phyloP scores from a whole-genome alignment of 2,329 filamentous ascomycete genomes.

The Nigrograna mackinnonii region DNA sequence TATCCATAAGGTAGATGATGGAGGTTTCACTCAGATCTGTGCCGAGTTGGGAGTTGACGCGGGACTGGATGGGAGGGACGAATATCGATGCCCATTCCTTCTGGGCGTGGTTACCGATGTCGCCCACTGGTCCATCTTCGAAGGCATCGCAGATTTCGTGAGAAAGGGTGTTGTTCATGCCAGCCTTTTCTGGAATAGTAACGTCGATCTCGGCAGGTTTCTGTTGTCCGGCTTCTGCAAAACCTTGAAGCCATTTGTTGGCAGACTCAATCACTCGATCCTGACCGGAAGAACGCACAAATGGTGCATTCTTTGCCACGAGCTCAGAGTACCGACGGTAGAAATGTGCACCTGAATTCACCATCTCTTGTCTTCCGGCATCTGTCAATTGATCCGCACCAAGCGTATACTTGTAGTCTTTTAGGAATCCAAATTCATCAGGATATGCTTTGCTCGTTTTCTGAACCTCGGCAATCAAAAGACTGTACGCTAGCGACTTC shows the following conservation, averaged over 20 bases:
- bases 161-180: conserved; percentile 80
- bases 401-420: conserved; percentile 71
- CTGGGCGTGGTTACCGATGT: conserved; percentile 53
- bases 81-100: conserved; percentile 68
- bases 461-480: conserved; percentile 69
- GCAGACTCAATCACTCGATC: conserved; percentile 75
- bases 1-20: conserved; percentile 78
- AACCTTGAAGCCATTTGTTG: conserved; percentile 74
- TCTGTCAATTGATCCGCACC: conserved; percentile 70
- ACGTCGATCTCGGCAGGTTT: conserved; percentile 52
- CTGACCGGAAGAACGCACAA: conserved; percentile 72
- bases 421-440: conserved; percentile 69
- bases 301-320: conserved; percentile 62
- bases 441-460: conserved; percentile 58
- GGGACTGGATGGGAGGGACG: conserved; percentile 66
- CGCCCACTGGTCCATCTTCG: conserved; percentile 59
- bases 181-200: conserved; percentile 68
- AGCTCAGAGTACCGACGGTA: conserved; percentile 73
- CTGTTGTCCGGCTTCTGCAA: conserved; percentile 58
- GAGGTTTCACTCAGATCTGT: conserved; percentile 66
- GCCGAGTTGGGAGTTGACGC: conserved; percentile 72
- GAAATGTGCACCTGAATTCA: conserved; percentile 76
- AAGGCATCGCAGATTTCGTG: conserved; percentile 74
- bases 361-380: conserved; percentile 71
- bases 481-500: conserved; percentile 68